Percentiles rank a stretch among this genome's conserved stretches.
phyloP scores from a whole-genome alignment of 2,329 filamentous ascomycete genomes.

The Didymella keratinophila region DNA sequence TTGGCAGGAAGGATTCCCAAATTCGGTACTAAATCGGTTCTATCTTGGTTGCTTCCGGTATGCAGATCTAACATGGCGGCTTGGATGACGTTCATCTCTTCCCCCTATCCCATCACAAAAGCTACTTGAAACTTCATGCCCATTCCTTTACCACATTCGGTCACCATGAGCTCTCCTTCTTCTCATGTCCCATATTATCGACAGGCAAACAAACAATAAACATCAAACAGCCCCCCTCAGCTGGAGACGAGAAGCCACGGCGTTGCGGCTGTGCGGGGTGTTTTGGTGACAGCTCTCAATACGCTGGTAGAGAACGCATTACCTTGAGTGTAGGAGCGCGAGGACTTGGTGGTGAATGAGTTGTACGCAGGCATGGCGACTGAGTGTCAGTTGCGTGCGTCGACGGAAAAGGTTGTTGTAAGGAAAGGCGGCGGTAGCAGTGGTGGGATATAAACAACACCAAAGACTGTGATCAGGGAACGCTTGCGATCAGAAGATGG shows the following conservation, averaged over 20 bases:
- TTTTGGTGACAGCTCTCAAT: background rate
- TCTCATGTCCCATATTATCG: background rate
- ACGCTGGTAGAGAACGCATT: background rate
- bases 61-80: background rate
- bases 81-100: background rate
- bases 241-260: too few relatives aligned
- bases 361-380: background rate
- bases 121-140: background rate
- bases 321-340: background rate
- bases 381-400: background rate
- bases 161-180: background rate
- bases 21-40: background rate
- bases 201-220: slow-evolving; percentile 1
- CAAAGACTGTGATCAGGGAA: background rate
- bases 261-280: background rate
- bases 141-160: background rate
- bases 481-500: background rate
- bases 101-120: background rate
- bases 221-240: background rate
- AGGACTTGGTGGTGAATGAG: background rate
- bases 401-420: background rate
- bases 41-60: background rate
- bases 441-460: background rate
- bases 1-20: background rate
- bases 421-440: background rate